Evolutionary conservation across 1,284 basidiomycete genomes (phyloP).

Genomic region (Laetiporus sulphureus): DNA sequence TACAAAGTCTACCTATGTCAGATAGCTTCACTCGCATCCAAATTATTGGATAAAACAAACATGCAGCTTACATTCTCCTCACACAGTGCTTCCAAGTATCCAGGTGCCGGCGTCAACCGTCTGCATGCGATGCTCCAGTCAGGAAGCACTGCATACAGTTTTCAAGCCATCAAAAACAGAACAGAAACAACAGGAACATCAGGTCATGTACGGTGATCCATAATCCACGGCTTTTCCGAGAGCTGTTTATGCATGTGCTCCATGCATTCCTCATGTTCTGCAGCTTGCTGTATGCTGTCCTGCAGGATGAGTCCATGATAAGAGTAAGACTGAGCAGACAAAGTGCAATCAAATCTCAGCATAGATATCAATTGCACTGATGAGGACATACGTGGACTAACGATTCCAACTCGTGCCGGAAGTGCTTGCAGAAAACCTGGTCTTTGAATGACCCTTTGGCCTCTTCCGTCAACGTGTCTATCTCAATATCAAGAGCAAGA

Average conservation of each 20-base stretch:
- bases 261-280: constrained; percentile 33
- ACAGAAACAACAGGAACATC: neutral
- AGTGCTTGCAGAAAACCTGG: constrained; percentile 40
- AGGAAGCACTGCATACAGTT: constrained; percentile 60
- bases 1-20: constrained; percentile 49
- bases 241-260: constrained; percentile 45
- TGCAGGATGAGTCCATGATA: constrained; percentile 39
- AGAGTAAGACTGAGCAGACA: constrained; percentile 31
- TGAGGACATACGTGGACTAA: constrained; percentile 41
- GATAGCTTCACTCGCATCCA: neutral
- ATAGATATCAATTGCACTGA: neutral
- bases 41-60: neutral
- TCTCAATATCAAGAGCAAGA: neutral
- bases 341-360: neutral
- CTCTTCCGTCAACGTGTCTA: constrained; percentile 47
- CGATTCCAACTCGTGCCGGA: constrained; percentile 43
- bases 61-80: constrained; percentile 46
- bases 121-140: constrained; percentile 52
- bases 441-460: constrained; percentile 46
- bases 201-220: constrained; percentile 40
- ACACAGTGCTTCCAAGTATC: constrained; percentile 57
- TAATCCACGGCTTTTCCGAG: constrained; percentile 51
- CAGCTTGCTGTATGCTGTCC: constrained; percentile 35
- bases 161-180: too few species aligned
- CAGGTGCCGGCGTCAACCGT: constrained; percentile 57